Conservation (phyloP, 2,329 filamentous ascomycete species). For the Davidsoniella virescens region DNA sequence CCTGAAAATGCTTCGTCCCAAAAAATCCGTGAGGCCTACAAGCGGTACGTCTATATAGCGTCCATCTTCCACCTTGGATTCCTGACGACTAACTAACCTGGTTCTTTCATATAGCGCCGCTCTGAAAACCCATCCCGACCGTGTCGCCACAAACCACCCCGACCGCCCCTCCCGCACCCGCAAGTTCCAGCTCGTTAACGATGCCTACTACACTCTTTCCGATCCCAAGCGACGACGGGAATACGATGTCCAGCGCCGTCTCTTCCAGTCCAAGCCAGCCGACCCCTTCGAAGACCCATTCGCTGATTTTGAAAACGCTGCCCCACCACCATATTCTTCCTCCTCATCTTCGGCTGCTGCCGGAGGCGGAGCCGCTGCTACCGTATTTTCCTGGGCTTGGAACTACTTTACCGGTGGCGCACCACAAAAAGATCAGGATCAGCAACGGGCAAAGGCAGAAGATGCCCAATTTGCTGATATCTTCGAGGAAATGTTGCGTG, state of each 20-base stretch:
- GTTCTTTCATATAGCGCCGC: constrained; percentile 43
- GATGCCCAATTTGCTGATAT: constrained; percentile 75
- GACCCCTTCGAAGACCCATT: constrained; percentile 25
- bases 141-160: constrained; percentile 67
- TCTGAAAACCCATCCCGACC: constrained; percentile 84
- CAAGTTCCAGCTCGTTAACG: constrained; percentile 81
- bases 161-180: constrained; percentile 69
- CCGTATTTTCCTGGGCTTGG: constrained; percentile 64
- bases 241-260: constrained; percentile 53
- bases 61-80: background rate
- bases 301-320: constrained; percentile 25
- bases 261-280: constrained; percentile 17
- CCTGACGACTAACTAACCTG: background rate
- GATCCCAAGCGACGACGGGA: constrained; percentile 61
- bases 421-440: constrained; percentile 21
- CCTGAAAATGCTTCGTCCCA: constrained; percentile 57
- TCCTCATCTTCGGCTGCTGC: constrained; percentile 21
- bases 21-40: constrained; percentile 89
- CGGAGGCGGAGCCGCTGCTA: constrained; percentile 22
- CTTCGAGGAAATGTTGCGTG: constrained; percentile 79
- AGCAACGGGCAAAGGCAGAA: constrained; percentile 37
- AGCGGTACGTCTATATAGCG: constrained; percentile 40
- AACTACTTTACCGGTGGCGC: constrained; percentile 34
- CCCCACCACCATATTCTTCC: background rate
- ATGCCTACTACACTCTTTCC: constrained; percentile 83